Percentiles rank a stretch among this genome's conserved stretches.
phyloP scores from a whole-genome alignment of 2,329 filamentous ascomycete genomes.

The Nemania diffusa region DNA sequence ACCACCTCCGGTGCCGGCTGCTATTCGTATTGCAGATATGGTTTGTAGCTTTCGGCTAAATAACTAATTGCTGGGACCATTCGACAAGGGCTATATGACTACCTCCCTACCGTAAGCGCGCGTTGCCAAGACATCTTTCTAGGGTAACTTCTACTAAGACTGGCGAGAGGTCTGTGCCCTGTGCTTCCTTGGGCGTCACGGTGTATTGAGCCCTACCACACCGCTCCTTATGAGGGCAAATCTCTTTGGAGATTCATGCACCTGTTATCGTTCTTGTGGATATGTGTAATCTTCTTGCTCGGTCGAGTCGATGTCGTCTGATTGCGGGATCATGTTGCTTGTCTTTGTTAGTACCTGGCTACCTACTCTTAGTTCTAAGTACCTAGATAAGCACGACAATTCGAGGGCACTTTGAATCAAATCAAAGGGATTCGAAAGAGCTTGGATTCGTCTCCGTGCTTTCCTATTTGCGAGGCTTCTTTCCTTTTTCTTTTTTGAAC shows the following conservation, averaged over 20 bases:
- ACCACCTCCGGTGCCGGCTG: constrained; percentile 43
- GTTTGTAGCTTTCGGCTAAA: constrained; percentile 1
- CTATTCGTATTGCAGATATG: constrained; percentile 15
- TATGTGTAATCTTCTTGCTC: background rate
- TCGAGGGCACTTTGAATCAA: background rate
- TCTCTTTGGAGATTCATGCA: background rate
- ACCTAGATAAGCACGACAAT: background rate
- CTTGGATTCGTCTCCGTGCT: background rate
- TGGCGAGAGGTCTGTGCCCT: background rate
- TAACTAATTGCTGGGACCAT: background rate
- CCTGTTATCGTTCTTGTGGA: background rate
- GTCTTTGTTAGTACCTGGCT: background rate
- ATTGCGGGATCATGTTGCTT: background rate
- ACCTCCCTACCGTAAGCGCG: background rate
- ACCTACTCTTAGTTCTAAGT: background rate
- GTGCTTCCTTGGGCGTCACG: background rate
- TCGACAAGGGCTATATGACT: background rate
- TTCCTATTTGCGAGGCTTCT: background rate
- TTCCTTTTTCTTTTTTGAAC: background rate
- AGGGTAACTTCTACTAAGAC: background rate
- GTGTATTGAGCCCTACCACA: background rate
- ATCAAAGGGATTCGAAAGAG: background rate
- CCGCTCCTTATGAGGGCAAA: constrained; percentile 3
- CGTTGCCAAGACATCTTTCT: background rate
- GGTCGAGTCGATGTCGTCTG: background rate